These are phyloP conservation scores for Excoecaria agallocha DNA, from an alignment of 345 rosid genomes.

Conservation along the genomic window DNA sequence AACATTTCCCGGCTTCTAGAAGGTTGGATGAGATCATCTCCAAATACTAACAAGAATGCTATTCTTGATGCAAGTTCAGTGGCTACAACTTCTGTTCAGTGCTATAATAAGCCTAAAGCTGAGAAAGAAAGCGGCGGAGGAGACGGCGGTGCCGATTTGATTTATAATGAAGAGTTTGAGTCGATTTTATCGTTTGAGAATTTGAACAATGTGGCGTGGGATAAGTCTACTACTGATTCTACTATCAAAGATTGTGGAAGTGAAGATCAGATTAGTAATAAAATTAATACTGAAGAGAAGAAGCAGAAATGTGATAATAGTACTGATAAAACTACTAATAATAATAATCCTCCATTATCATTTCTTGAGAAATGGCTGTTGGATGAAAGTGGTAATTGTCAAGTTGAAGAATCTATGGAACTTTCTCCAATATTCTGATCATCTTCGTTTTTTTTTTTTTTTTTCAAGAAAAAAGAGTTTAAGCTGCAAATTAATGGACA, in stretches of 20 bases:
- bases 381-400: constrained; percentile 51
- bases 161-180: constrained; percentile 51
- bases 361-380: constrained; percentile 96
- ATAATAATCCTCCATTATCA: constrained; percentile 55
- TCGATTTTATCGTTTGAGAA: constrained; percentile 59
- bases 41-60: constrained; percentile 30
- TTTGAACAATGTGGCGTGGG: constrained; percentile 42
- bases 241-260: constrained; percentile 24
- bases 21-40: constrained; percentile 84
- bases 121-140: constrained; percentile 33
- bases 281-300: background rate
- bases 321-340: background rate
- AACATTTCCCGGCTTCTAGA: constrained; percentile 87
- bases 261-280: constrained; percentile 17
- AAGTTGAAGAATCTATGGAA: constrained; percentile 29
- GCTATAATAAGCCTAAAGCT: constrained; percentile 30
- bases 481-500: background rate
- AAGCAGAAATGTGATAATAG: constrained; percentile 20
- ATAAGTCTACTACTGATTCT: constrained; percentile 34
- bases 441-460: background rate
- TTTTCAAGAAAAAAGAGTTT: constrained; percentile 12
- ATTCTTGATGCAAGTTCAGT: constrained; percentile 2
- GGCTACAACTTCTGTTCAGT: constrained; percentile 15
- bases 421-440: constrained; percentile 43
- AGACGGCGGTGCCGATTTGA: constrained; percentile 30